These are phyloP conservation scores for Cucumis melo DNA, from an alignment of 306 rosid species.

Conservation along the genomic window DNA sequence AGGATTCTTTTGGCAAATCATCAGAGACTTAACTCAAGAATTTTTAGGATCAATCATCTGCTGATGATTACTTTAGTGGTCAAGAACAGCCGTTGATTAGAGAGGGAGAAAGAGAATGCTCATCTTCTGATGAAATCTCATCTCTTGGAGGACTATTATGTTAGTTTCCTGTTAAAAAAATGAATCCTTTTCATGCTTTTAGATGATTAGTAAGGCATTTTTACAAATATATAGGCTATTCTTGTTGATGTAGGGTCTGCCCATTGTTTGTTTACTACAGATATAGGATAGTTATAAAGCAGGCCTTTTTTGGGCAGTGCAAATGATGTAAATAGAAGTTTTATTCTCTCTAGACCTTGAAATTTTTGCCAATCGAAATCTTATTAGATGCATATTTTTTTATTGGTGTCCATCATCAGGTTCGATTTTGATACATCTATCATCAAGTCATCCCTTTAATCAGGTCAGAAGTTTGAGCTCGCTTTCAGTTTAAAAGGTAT, in stretches of 20 bases:
- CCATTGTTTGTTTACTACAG: neutral
- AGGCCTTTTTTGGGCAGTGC: neutral
- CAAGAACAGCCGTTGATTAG: neutral
- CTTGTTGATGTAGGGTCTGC: neutral
- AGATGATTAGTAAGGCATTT: neutral
- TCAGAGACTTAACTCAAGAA: neutral
- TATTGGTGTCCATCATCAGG: neutral
- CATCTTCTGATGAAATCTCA: slow-evolving; percentile 42
- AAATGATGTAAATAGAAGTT: neutral
- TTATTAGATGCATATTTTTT: neutral
- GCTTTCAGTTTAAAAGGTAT: too few species aligned
- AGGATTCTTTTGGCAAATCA: neutral
- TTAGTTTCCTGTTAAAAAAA: neutral
- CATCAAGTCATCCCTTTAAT: neutral
- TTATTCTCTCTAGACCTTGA: neutral
- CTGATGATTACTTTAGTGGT: neutral
- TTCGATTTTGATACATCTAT: neutral
- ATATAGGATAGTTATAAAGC: neutral
- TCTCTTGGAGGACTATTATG: neutral
- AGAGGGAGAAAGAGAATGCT: slow-evolving; percentile 7
- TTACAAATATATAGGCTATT: neutral
- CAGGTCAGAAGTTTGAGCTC: too few species aligned
- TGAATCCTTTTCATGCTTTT: neutral
- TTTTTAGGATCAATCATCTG: neutral
- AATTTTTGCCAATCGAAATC: neutral